Evolutionary conservation across 257 asterid species (phyloP), one percentile per base, ranked within the genome.

Genomic region (Rhazya stricta): DNA sequence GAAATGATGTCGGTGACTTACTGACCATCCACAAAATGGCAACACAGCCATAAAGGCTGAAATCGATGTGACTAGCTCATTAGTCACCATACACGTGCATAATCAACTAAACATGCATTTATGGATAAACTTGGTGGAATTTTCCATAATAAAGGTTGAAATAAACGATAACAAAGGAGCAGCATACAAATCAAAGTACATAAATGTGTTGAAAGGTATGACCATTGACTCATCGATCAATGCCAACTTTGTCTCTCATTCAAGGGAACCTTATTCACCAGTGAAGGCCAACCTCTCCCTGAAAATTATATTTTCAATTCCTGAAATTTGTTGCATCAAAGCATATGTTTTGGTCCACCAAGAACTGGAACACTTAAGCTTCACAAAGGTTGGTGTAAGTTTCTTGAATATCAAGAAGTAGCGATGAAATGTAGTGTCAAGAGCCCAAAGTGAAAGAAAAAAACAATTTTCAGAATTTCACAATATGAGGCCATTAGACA

Each of bases 11-110:
- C 16, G 88, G 92, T 78, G 83, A 82, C 70, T 74, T 84, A 83
- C 89, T 84, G 88, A 86, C 86, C 89, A 80, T 73, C 86, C 88
- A 85, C 85, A n/a, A 76, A 74, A 80, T 9, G 16, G 69, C 29
- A 78, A 76, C 19, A n/a, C 78, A 61, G 71, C 80, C 84, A 43
- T 56, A 29, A 46, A 34, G 68, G 60, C 76, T 56, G 56, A 30
- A 30, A 36, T 50, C 58, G 46, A 42, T 61, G 83, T 73, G 84
- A 83, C 53, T 78, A 85, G 88, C 89, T 81, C 80, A 89, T 85
- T 83, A 61, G 54, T 81, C 85, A 85, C 85, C 90, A 56, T 16
- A n/a, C 19, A 71, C 82, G 73, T 7, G 43, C 23, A 54, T 12
- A 6, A 36, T 27, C 70, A 62, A 32, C 9, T 67, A 36, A 9